phyloP scores from a whole-genome alignment of 768 basidiomycete species.

The Termitomyces eurrhizus region DNA sequence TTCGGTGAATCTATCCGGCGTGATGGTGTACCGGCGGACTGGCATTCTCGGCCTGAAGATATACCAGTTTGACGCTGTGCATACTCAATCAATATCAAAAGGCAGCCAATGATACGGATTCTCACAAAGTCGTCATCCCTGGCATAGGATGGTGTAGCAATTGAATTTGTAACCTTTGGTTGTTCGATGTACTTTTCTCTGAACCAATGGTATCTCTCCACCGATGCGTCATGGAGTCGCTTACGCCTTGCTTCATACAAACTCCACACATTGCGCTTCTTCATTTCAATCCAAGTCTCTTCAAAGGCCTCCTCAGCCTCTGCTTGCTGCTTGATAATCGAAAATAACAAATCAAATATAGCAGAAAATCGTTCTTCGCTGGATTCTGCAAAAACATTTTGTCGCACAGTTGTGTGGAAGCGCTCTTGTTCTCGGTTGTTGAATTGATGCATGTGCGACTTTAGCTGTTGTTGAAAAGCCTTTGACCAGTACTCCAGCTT shows the following conservation, averaged over 20 bases:
- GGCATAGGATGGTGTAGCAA: no score
- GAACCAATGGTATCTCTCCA: not conserved
- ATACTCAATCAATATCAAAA: no score
- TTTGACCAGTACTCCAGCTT: not conserved
- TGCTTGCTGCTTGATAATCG: not conserved
- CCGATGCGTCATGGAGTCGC: not conserved
- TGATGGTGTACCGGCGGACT: no score
- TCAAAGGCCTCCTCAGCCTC: not conserved
- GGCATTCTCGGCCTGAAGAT: no score
- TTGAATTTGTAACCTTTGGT: no score
- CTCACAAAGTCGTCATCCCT: no score
- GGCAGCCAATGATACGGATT: no score
- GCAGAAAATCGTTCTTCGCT: not conserved
- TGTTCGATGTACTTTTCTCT: not conserved
- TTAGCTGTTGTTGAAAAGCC: not conserved
- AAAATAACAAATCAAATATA: not conserved
- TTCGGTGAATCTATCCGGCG: no score
- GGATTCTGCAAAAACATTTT: not conserved
- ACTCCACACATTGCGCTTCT: not conserved
- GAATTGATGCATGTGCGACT: not conserved
- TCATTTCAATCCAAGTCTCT: not conserved
- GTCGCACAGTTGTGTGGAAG: not conserved
- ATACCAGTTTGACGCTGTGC: no score
- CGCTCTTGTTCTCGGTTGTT: not conserved
- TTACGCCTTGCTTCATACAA: not conserved